A percentile compares a stretch with the other conserved stretches of the same genome.
These are phyloP conservation scores for Knoxdaviesia capensis DNA, from an alignment of 2,329 filamentous ascomycete species.

Conservation along the genomic window DNA sequence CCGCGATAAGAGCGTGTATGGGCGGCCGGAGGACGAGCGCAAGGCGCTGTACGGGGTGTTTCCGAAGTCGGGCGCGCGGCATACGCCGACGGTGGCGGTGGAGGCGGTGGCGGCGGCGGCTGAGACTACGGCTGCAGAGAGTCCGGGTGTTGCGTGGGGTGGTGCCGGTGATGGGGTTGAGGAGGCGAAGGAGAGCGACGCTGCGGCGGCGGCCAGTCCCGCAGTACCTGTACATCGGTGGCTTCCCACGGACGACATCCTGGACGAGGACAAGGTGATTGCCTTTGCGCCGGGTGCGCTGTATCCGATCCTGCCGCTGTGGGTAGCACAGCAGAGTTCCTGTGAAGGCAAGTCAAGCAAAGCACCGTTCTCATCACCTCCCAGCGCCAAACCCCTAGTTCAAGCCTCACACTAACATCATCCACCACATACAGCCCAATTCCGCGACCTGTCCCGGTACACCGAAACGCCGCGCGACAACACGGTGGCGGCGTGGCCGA, in stretches of 20 bases:
- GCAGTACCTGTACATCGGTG: no score
- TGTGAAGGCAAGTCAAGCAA: conserved; percentile 18
- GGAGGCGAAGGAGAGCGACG: conserved; percentile 5
- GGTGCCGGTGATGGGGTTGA: conserved; percentile 8
- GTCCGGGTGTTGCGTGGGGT: conserved; percentile 4
- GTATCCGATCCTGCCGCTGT: conserved; percentile 27
- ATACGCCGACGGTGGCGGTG: conserved; percentile 15
- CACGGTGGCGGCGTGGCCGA: conserved; percentile 11
- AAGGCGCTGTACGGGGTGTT: conserved; percentile 7
- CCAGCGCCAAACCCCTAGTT: neutral
- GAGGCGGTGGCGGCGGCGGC: conserved; percentile 18
- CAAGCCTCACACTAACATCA: neutral
- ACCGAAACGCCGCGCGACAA: conserved; percentile 5
- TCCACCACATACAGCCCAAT: neutral
- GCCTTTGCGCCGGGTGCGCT: conserved; percentile 31
- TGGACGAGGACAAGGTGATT: conserved; percentile 17
- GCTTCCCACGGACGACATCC: no score
- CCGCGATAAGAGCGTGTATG: neutral
- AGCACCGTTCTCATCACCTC: neutral
- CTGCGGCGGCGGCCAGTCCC: no score
- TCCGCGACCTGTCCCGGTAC: neutral
- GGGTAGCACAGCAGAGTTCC: conserved; percentile 20
- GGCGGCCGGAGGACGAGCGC: conserved; percentile 14
- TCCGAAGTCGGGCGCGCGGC: conserved; percentile 13
- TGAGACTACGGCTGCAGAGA: neutral